Base-by-base conservation (phyloP, 208 protist species). In the Vickermania ingenoplastis region DNA sequence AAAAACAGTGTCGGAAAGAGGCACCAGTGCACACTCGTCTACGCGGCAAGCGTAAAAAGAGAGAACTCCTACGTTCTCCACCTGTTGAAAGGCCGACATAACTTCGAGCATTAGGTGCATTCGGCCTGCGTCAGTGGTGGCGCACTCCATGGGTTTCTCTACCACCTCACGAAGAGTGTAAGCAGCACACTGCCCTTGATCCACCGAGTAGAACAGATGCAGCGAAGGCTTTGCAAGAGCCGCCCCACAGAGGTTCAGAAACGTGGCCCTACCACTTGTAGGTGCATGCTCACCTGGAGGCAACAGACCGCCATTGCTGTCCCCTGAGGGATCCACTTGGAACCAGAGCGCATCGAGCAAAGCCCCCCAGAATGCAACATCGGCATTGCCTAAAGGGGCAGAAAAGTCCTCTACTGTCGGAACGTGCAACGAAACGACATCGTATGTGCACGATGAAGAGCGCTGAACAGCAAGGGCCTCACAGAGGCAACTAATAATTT, bases 341-440 rank as follows among this genome's bases (percentile, higher is more conserved):
- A 87, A 71, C 86, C 79, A 89, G 22, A 92, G 25, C 36, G 82
- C 86, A 55, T 89, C 86, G 62, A 83, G 59, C 21, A 92, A 26
- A 21, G 66, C 48, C 7, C 71, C 65, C 86, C 86, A 92, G 2
- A 73, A 51, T 48, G 75, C 65, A 22, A 65, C 45, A 59, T 86
- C 82, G 27, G 73, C 65, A 24, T 67, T 58, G 1, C 66, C 67
- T 27, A 71, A n/a, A n/a, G n/a, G n/a, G n/a, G n/a, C n/a, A n/a
- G n/a, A n/a, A n/a, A n/a, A n/a, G n/a, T n/a, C n/a, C n/a, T n/a
- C n/a, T n/a, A n/a, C n/a, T n/a, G n/a, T n/a, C n/a, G n/a, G n/a
- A n/a, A n/a, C n/a, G n/a, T n/a, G n/a, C n/a, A 71, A 61, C 41
- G 73, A 67, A 2, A 64, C 50, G 49, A 75, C 54, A 23, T 63